Evolutionary conservation across 2,329 filamentous ascomycete genomes (phyloP).

Genomic region (Aspergillus sp.): DNA sequence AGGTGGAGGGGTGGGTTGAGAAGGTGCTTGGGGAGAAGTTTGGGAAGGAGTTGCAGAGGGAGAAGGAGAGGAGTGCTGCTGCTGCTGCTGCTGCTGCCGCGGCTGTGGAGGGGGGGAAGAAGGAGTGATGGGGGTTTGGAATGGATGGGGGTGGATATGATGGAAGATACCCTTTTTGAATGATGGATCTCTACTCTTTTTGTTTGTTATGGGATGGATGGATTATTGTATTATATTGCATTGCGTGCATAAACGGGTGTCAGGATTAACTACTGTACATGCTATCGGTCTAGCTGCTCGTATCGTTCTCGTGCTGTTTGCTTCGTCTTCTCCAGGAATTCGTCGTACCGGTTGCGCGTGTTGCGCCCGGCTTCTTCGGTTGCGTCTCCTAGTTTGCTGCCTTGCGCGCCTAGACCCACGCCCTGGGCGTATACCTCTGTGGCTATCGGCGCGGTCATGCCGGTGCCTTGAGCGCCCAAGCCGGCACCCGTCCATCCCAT

Average conservation of each 20-base stretch:
- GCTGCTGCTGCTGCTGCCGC: background rate
- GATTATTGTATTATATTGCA: background rate
- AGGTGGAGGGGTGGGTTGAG: constrained; percentile 57
- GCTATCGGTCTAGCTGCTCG: constrained; percentile 40
- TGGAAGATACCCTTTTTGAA: background rate
- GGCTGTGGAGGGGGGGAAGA: background rate
- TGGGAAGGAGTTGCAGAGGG: constrained; percentile 42
- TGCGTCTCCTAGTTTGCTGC: constrained; percentile 52
- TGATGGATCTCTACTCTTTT: background rate
- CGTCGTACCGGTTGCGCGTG: constrained; percentile 49
- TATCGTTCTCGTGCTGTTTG: constrained; percentile 51
- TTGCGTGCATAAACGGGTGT: background rate
- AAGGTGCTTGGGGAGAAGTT: constrained; percentile 50
- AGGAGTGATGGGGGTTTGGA: background rate
- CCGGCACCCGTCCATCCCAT: constrained; percentile 55
- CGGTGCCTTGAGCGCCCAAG: constrained; percentile 51
- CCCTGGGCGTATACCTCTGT: constrained; percentile 53
- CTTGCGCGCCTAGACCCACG: constrained; percentile 52
- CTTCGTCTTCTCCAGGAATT: constrained; percentile 51
- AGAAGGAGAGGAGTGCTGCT: constrained; percentile 15
- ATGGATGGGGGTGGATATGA: background rate
- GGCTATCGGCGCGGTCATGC: constrained; percentile 49
- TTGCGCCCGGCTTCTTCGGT: constrained; percentile 51
- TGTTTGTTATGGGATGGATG: background rate
- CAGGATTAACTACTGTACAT: too few relatives aligned